phyloP scores from a whole-genome alignment of 441 rosid species.

The Rhodomyrtus psidioides region DNA sequence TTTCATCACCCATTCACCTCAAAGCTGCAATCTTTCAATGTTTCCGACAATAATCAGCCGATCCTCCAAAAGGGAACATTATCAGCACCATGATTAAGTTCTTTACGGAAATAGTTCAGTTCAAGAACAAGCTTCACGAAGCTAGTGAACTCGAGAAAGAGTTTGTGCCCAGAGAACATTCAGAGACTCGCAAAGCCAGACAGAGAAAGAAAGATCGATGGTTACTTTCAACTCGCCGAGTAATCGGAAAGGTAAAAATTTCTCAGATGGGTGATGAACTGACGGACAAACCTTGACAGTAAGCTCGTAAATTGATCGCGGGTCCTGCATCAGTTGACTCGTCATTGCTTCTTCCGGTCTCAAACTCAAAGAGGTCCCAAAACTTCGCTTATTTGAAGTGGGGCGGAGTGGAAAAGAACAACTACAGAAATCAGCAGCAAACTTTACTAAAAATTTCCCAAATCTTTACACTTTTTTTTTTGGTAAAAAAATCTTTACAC shows the following conservation, averaged over 20 bases:
- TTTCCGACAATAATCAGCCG: not conserved
- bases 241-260: not conserved
- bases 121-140: not conserved
- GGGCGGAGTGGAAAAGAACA: not conserved
- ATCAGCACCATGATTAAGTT: not conserved
- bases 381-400: not conserved
- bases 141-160: not conserved
- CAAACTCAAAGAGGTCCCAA: not conserved
- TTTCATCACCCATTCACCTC: not conserved
- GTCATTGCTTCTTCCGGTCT: constrained; percentile 20
- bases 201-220: not conserved
- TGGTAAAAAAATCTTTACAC: no score
- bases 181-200: not conserved
- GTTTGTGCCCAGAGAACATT: not conserved
- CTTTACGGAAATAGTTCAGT: not conserved
- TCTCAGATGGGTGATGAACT: not conserved
- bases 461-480: not conserved
- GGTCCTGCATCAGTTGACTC: constrained; percentile 20
- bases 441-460: not conserved
- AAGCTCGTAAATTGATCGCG: constrained; percentile 48
- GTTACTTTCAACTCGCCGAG: not conserved
- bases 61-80: not conserved
- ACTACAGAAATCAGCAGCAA: not conserved
- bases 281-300: constrained; percentile 40
- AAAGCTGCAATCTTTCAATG: not conserved